Percentiles rank a stretch among this genome's conserved stretches.
Evolutionary conservation across 2,329 filamentous ascomycete species (phyloP).

Genomic region (Cryphonectria nitschkei): DNA sequence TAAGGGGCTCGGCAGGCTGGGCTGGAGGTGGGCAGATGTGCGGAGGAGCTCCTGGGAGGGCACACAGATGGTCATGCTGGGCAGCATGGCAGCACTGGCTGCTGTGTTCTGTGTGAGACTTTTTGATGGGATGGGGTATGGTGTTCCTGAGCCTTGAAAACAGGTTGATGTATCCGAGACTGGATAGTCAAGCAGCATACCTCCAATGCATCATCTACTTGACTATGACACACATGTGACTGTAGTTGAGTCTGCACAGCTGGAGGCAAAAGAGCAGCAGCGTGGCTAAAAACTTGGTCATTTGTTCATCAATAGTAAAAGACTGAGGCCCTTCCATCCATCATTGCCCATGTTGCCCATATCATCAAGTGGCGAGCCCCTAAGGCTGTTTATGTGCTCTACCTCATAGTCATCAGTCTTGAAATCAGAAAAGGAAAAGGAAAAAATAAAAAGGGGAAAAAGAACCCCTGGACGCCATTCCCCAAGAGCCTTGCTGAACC

Average conservation of each 20-base stretch:
- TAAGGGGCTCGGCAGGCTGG: conserved; percentile 2
- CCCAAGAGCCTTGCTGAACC: neutral
- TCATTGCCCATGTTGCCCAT: neutral
- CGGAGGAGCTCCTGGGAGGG: conserved; percentile 35
- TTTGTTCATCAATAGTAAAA: neutral
- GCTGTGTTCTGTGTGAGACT: conserved; percentile 38
- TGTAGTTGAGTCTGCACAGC: neutral
- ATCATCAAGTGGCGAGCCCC: neutral
- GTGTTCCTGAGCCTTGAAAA: neutral
- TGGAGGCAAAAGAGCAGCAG: neutral
- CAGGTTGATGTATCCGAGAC: neutral
- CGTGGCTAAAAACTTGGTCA: neutral
- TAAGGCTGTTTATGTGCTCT: neutral
- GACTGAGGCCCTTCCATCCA: neutral
- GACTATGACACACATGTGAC: neutral
- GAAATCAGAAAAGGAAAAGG: neutral
- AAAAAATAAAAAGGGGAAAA: neutral
- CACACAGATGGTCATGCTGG: conserved; percentile 38
- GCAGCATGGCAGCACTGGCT: conserved; percentile 37
- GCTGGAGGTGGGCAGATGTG: conserved; percentile 33
- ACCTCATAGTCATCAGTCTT: neutral
- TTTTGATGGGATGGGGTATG: conserved; percentile 31
- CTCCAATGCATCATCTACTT: neutral
- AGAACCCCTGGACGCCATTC: neutral
- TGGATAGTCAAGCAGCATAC: neutral